phyloP scores from a whole-genome alignment of 2,329 filamentous ascomycete species.

The Nakataea oryzae region DNA sequence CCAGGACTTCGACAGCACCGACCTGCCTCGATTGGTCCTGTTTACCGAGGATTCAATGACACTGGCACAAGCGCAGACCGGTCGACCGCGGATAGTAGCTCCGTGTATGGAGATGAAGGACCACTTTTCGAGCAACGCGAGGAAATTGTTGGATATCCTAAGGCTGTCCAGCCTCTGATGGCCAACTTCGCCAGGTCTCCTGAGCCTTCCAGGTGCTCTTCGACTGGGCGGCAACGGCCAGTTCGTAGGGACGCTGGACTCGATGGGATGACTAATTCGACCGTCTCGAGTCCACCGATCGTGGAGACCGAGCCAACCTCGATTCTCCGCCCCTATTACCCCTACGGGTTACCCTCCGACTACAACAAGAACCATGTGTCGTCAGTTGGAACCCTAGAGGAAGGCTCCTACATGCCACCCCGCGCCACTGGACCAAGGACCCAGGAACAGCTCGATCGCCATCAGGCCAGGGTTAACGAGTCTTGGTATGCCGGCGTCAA shows the following conservation, averaged over 20 bases:
- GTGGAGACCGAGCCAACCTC: constrained; percentile 15
- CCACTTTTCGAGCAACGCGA: too few species aligned
- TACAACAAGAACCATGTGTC: constrained; percentile 15
- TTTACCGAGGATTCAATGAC: too few species aligned
- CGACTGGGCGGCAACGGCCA: not conserved
- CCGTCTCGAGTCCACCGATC: constrained; percentile 9
- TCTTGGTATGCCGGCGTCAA: constrained; percentile 67
- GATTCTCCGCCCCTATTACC: constrained; percentile 19
- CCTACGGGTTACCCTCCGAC: constrained; percentile 17
- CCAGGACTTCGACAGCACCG: constrained; percentile 41
- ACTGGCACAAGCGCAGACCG: not conserved
- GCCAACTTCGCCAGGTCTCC: not conserved
- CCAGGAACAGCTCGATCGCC: constrained; percentile 13
- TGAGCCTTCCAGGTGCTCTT: not conserved
- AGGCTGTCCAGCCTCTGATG: not conserved
- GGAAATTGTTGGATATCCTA: not conserved
- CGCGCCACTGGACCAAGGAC: constrained; percentile 11
- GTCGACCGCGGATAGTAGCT: not conserved
- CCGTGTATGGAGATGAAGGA: not conserved
- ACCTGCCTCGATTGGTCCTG: constrained; percentile 27
- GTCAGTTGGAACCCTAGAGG: constrained; percentile 1
- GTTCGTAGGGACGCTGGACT: not conserved
- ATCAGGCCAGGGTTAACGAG: constrained; percentile 75
- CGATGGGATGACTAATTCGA: constrained; percentile 9
- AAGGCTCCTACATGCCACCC: not conserved